Conservation (phyloP, 2,329 filamentous ascomycete genomes). For the Arthroderma sp. region DNA sequence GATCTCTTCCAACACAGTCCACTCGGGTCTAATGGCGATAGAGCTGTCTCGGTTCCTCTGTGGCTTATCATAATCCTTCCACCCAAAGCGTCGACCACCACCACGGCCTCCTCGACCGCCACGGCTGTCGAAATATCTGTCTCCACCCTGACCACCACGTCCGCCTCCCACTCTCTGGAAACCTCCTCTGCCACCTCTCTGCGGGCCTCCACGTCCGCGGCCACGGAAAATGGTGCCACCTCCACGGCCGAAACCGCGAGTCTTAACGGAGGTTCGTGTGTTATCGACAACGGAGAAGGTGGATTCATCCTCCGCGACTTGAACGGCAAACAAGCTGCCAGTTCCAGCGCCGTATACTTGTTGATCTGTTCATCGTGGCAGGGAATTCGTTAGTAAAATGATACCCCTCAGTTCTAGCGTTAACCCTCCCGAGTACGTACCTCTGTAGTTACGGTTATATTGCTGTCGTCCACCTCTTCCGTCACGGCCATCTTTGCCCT, state of each 20-base stretch:
- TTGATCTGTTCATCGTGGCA: constrained; percentile 51
- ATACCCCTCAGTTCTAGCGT: constrained; percentile 8
- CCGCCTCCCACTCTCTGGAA: constrained; percentile 62
- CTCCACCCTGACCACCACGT: constrained; percentile 51
- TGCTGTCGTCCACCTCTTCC: constrained; percentile 68
- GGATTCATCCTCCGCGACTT: constrained; percentile 87
- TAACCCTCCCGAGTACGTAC: constrained; percentile 37
- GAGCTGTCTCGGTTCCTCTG: constrained; percentile 90
- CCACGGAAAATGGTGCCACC: constrained; percentile 83
- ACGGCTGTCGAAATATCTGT: constrained; percentile 57
- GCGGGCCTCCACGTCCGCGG: constrained; percentile 36
- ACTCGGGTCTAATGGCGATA: constrained; percentile 91
- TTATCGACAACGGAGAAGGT: constrained; percentile 98
- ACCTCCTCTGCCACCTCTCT: constrained; percentile 57
- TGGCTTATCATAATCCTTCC: constrained; percentile 98
- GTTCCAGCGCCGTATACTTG: constrained; percentile 91
- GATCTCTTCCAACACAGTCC: constrained; percentile 93
- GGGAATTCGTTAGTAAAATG: not conserved
- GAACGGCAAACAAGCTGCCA: constrained; percentile 76
- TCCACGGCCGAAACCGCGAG: constrained; percentile 67
- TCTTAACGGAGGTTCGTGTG: constrained; percentile 72
- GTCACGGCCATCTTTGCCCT: constrained; percentile 64
- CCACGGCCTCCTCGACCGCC: constrained; percentile 53
- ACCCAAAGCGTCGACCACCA: constrained; percentile 80
- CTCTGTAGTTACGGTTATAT: constrained; percentile 88